Base-by-base conservation (phyloP, 441 rosid species). In the Codiaeum variegatum region DNA sequence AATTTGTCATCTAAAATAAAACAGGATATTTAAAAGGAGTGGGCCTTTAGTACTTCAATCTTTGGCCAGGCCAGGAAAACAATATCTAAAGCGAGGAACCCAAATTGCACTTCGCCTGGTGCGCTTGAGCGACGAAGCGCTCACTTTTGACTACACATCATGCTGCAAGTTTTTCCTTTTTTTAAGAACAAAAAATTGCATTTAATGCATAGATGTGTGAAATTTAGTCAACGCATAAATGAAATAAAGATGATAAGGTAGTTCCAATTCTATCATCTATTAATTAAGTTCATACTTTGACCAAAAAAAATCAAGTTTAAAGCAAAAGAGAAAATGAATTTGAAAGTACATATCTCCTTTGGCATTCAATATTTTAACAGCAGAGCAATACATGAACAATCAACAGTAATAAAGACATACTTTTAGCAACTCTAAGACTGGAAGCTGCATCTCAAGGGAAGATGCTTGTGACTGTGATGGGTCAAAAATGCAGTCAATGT, bases 371-470 rank as follows among this genome's bases (percentile, higher is more conserved):
- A 1, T 38, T 55, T 12, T 13, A 32, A 49, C 28, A 60, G 34
- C 28, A 58, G 44, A 73, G 72, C 77, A 73, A 69, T 28, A 66
- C 61, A 62, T 16, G 44, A 73, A 49, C 31, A 49, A 64, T 58
- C 19, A 24, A 12, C 26, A 66, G 26, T 34, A 51, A 68, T 31
- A 76, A 76, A 77, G 21, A 81, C 84, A 49, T 86, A 94, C 98
- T 79, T 95, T 95, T 70, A 95, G 86, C 87, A 93, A 79, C 80
- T 95, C 99, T 80, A 93, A 68, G 69, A 90, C 82, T 42, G 99
- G 99, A 62, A 91, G 89, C 85, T 95, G 99, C 76, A 76, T 83
- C 83, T 89, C 97, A 75, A 88, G 84, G 24, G 87, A 75, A 83
- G 97, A 79, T 69, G 83, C 67, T 74, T 90, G 94, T 62, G 81